Base-by-base conservation (phyloP, 2,329 filamentous ascomycete species). In the Raffaelea albimanens region DNA sequence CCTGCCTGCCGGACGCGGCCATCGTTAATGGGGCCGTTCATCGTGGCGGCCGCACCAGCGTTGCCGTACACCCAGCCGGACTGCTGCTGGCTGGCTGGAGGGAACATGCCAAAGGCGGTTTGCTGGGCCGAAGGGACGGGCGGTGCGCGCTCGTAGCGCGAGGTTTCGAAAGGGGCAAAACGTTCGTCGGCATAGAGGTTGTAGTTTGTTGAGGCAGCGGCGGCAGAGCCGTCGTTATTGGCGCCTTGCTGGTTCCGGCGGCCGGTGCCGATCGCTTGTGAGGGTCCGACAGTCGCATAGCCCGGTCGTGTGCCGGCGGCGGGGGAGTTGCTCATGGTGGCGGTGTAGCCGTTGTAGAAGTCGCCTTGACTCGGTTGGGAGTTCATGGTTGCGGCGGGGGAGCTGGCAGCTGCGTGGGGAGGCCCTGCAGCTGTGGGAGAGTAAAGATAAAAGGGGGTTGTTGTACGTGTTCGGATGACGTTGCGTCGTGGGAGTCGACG, bases 211-310 rank as follows among this genome's bases (percentile, higher is more conserved):
- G 87, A 75, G 48, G 81, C 79, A 51, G 75, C 73, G 48, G 81
- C 79, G 51, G 75, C 73, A 56, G 95, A 88, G 62, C 90, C 87
- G 56, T 29, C 25, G n/a, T n/a, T n/a, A 85, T 85, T 57, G 87
- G 79, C 57, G 88, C 90, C 57, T 13, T 87, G 79, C 57, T 88
- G 90, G 40, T 80, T 71, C 61, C 85, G 82, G 56, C 85, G 80
- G 59, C 84, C 80, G 49, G 85, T 48, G 43, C 55, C 56, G 42
- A 62, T 55, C 31, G 47, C 41, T 2, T 52, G 43, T 2, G 54
- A 48, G 3, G 68, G 49, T 40, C 63, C 61, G 75, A 72, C 71
- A 83, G 71, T 75, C 47, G 64, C 67, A 53, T 75, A 77, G 48
- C 70, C 73, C 51, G 85, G 85, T 62, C 73, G 66, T 44, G 85